Evolutionary conservation across 192 early-diverging fungal species (phyloP), one percentile per base, ranked within the genome.

Genomic region (Radiomyces spectabilis): DNA sequence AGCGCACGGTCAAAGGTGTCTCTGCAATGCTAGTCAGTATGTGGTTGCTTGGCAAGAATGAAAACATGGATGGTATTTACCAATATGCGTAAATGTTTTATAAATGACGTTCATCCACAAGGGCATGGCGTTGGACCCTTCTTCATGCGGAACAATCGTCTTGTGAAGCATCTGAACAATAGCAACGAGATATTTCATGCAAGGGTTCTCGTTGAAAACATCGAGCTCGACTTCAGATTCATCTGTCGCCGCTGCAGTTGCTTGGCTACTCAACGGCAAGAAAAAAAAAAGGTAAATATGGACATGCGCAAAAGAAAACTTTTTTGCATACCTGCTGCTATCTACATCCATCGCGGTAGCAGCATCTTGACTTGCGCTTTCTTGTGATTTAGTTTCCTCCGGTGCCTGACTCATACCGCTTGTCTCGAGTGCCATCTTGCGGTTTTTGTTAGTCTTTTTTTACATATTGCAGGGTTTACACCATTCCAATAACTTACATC

Each of bases 71-170:
- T 9, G 12, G 2, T 29, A 57, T 29, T 44, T 69, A 73, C 77
- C 63, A 12, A 27, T 53, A 42, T 55, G 54, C 13, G 50, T 57
- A 37, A 85, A 73, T 42, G 77, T 80, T 15, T 53, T 57, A n/a
- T 67, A 32, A 5, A 88, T 58, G 39, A 74, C 74, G 6, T 66
- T 63, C 78, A 88, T 88, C 85, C 86, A 89, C 2, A 40, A 26
- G 1, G 84, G 82, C 78, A 85, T 80, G 13, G 38, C 31, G 1
- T 33, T 41, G 4, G 59, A 53, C 15, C 64, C 59, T 21, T 58
- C 52, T 7, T 42, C 34, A 5, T 73, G 64, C 2, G 67, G 65
- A 10, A 68, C 68, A 25, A 76, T 72, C 7, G 60, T 41, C 2
- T 26, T 55, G 34, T 78, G 74, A 9, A 89, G 57, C 30, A 71